phyloP scores from a whole-genome alignment of 768 basidiomycete genomes.

The Serendipita sp. region DNA sequence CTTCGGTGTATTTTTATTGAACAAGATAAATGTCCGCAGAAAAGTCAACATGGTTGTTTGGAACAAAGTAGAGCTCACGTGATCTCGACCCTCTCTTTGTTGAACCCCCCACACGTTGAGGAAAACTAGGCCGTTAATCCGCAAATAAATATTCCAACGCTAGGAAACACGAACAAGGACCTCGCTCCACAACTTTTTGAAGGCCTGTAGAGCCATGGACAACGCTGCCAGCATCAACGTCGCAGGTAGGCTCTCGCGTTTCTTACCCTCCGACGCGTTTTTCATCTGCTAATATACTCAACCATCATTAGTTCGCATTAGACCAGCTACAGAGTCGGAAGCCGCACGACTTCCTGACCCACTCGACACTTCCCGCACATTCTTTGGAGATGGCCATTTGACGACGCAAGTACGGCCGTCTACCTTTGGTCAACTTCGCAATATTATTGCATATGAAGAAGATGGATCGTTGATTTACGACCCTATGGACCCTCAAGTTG shows the following conservation, averaged over 20 bases:
- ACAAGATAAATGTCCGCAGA: too few species aligned
- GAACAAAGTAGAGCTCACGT: too few species aligned
- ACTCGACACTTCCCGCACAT: slow-evolving; percentile 34
- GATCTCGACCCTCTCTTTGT: too few species aligned
- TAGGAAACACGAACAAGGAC: too few species aligned
- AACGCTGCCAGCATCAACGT: slow-evolving; percentile 79
- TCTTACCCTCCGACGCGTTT: slow-evolving; percentile 4
- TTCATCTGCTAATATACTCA: background rate
- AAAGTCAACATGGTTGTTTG: too few species aligned
- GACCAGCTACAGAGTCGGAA: slow-evolving; percentile 76
- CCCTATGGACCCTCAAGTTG: slow-evolving; percentile 75
- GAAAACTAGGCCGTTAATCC: too few species aligned
- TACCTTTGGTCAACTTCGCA: slow-evolving; percentile 44
- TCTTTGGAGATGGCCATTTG: slow-evolving; percentile 76
- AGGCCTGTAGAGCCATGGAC: slow-evolving; percentile 34
- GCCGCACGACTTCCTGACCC: slow-evolving; percentile 68
- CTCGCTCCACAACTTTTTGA: background rate
- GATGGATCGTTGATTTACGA: slow-evolving; percentile 93
- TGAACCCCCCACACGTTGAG: too few species aligned
- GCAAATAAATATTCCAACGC: too few species aligned
- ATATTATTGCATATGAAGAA: slow-evolving; percentile 80
- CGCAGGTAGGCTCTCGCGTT: slow-evolving; percentile 37
- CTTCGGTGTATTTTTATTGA: too few species aligned
- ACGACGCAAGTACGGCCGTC: slow-evolving; percentile 38
- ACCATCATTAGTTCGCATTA: slow-evolving; percentile 56